These are phyloP conservation scores for Penicillium aurantiogriseum DNA, from an alignment of 2,329 filamentous ascomycete species.

Conservation along the genomic window DNA sequence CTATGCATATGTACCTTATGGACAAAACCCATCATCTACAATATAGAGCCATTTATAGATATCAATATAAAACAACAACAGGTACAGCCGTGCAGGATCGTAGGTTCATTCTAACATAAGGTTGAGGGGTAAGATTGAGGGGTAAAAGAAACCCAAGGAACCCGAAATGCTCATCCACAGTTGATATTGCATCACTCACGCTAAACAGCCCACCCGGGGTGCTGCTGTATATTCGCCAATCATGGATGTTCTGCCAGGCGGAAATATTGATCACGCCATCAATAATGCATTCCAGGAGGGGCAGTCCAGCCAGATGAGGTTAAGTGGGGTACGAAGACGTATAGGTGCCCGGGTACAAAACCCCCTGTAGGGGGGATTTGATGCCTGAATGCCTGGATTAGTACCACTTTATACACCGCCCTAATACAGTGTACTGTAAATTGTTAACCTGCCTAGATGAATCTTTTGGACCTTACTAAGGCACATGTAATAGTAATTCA, in stretches of 20 bases:
- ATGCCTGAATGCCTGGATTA: too few relatives aligned
- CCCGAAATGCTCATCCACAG: background rate
- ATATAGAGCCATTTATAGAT: background rate
- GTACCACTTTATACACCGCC: too few relatives aligned
- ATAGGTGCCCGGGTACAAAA: too few relatives aligned
- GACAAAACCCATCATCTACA: background rate
- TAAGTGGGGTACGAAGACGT: conserved; percentile 2
- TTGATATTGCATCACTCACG: conserved; percentile 6
- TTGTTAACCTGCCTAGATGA: too few relatives aligned
- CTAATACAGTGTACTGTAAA: too few relatives aligned
- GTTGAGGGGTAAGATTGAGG: background rate
- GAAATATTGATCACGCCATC: conserved; percentile 27
- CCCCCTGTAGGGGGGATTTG: too few relatives aligned
- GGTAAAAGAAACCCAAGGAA: background rate
- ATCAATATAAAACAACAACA: background rate
- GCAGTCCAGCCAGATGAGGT: background rate
- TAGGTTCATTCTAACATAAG: background rate
- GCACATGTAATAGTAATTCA: too few relatives aligned
- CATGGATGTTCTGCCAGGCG: conserved; percentile 29
- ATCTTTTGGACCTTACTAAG: too few relatives aligned
- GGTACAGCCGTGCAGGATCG: background rate
- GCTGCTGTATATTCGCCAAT: conserved; percentile 26
- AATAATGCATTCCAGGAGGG: conserved; percentile 4
- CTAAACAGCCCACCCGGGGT: conserved; percentile 28
- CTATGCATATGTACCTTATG: too few relatives aligned